Percentiles rank a stretch among this genome's conserved stretches.
phyloP scores from a whole-genome alignment of 257 asterid species.

The Gentiana macrophylla region DNA sequence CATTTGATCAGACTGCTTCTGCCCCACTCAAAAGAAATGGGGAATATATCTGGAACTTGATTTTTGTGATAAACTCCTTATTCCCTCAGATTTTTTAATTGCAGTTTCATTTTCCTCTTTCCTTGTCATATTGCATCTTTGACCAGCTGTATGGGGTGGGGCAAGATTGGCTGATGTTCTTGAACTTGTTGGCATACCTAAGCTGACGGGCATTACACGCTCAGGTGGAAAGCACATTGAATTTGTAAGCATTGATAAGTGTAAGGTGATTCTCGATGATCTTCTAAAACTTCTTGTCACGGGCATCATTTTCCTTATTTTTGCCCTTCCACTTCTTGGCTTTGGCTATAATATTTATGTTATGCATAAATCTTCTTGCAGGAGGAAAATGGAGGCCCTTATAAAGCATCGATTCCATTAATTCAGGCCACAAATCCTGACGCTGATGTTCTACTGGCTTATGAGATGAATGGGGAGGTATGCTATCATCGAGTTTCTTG shows the following conservation, averaged over 20 bases:
- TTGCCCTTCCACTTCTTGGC: background rate
- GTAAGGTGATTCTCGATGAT: constrained; percentile 53
- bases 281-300: background rate
- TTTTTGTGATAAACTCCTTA: background rate
- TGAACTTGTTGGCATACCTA: constrained; percentile 68
- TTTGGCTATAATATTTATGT: constrained; percentile 9
- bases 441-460: constrained; percentile 90
- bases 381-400: constrained; percentile 99
- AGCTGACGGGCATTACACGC: constrained; percentile 41
- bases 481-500: background rate
- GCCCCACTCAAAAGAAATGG: too few species aligned
- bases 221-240: constrained; percentile 86
- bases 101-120: background rate
- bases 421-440: constrained; percentile 86
- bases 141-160: constrained; percentile 91
- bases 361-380: constrained; percentile 18
- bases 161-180: constrained; percentile 92
- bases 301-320: background rate
- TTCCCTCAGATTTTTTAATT: background rate
- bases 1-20: too few species aligned
- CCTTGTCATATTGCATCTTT: constrained; percentile 11
- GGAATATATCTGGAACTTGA: background rate
- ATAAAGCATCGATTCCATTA: constrained; percentile 86
- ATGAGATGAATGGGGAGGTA: constrained; percentile 99
- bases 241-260: constrained; percentile 91